Conservation (phyloP, 768 basidiomycete species). For the Lactarius akahatsu region DNA sequence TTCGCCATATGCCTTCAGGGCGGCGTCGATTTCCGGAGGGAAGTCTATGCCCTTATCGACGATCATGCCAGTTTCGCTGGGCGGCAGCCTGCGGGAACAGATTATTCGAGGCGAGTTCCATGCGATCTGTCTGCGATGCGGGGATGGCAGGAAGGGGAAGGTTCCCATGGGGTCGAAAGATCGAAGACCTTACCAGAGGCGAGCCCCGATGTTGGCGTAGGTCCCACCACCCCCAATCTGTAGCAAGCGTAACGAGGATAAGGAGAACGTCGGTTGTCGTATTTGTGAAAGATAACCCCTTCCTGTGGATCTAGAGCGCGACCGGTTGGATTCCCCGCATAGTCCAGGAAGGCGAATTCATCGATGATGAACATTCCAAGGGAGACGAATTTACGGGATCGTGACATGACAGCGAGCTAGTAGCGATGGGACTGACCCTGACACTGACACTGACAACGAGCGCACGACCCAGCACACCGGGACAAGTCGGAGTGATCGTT, state of each 20-base stretch:
- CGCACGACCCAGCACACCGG: not conserved
- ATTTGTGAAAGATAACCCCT: constrained; percentile 41
- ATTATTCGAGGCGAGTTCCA: not conserved
- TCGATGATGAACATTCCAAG: constrained; percentile 93
- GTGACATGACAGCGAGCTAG: constrained; percentile 8
- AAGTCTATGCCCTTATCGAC: constrained; percentile 82
- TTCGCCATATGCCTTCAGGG: constrained; percentile 59
- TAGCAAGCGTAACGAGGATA: not conserved
- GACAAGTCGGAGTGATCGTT: not conserved
- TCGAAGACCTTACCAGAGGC: constrained; percentile 60
- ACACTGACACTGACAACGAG: not conserved
- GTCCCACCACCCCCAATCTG: constrained; percentile 91
- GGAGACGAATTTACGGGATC: constrained; percentile 48
- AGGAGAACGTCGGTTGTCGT: not conserved
- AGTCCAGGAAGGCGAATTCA: constrained; percentile 63
- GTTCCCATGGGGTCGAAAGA: not conserved
- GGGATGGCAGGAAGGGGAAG: not conserved
- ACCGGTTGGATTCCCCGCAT: constrained; percentile 52
- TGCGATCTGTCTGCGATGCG: constrained; percentile 2
- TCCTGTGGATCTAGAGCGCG: constrained; percentile 42
- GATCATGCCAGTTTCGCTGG: constrained; percentile 73
- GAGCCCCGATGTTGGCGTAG: constrained; percentile 75
- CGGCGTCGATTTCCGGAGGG: constrained; percentile 52
- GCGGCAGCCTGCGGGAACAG: constrained; percentile 54
- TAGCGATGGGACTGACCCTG: not conserved